These are phyloP conservation scores for Zoysia matrella DNA, from an alignment of 202 grass and related monocot species.

Conservation along the genomic window DNA sequence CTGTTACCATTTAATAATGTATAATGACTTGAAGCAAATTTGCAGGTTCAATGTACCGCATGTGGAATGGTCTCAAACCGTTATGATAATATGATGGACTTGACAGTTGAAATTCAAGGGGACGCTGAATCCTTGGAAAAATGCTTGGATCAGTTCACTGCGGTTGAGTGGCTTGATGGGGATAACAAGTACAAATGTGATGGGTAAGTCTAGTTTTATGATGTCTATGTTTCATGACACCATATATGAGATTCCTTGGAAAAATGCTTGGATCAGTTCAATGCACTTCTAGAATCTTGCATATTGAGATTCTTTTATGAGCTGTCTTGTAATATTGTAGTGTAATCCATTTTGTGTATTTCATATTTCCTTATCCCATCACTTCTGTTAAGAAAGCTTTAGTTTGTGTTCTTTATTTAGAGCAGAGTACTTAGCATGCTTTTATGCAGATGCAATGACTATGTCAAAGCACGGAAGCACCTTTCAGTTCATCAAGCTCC, in stretches of 20 bases:
- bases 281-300: not conserved
- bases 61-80: constrained; percentile 93
- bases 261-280: too few species aligned
- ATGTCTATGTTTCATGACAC: not conserved
- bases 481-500: constrained; percentile 99
- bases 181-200: constrained; percentile 99
- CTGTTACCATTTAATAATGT: constrained; percentile 34
- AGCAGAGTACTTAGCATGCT: constrained; percentile 26
- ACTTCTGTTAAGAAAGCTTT: not conserved
- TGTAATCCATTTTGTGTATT: not conserved
- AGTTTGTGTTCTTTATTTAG: constrained; percentile 5
- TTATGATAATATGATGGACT: constrained; percentile 99
- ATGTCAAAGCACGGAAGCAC: constrained; percentile 93
- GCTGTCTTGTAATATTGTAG: constrained; percentile 7
- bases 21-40: constrained; percentile 25
- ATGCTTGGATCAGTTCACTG: constrained; percentile 97
- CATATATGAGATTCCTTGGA: too few species aligned
- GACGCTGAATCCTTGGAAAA: constrained; percentile 88
- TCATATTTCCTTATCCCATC: constrained; percentile 18
- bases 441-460: constrained; percentile 84
- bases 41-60: constrained; percentile 82
- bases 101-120: constrained; percentile 99
- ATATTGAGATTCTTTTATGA: not conserved
- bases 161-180: constrained; percentile 94
- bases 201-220: constrained; percentile 71